These are phyloP conservation scores for Mycena haematopus DNA, from an alignment of 768 basidiomycete genomes.

Conservation along the genomic window DNA sequence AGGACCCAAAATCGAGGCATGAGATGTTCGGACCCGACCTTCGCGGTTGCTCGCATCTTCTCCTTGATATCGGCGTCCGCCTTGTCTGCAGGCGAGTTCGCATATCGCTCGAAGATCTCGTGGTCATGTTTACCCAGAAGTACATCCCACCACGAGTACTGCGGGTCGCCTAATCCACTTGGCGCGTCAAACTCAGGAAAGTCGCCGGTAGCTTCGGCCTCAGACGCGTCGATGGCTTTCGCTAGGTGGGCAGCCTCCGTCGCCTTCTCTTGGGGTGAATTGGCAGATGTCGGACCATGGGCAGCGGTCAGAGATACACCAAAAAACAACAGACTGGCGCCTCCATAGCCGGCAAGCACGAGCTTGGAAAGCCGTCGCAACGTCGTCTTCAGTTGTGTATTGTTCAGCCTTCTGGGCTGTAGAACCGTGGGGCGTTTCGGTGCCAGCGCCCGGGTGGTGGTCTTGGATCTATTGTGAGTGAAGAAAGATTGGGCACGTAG, in stretches of 20 bases:
- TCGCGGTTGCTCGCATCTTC: slow-evolving; percentile 61
- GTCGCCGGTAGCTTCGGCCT: slow-evolving; percentile 65
- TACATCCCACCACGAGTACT: slow-evolving; percentile 86
- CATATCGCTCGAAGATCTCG: slow-evolving; percentile 80
- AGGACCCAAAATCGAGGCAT: slow-evolving; percentile 90
- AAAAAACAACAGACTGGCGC: slow-evolving; percentile 81
- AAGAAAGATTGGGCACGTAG: slow-evolving; percentile 40
- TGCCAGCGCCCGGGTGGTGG: background rate
- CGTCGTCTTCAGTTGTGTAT: slow-evolving; percentile 66
- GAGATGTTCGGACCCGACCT: slow-evolving; percentile 68
- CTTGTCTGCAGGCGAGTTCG: slow-evolving; percentile 37
- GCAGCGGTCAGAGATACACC: slow-evolving; percentile 59
- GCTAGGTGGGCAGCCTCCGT: slow-evolving; percentile 69
- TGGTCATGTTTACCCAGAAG: slow-evolving; percentile 81
- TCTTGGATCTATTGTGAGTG: slow-evolving; percentile 19
- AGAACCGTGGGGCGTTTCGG: slow-evolving; percentile 15
- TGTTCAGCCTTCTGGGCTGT: slow-evolving; percentile 34
- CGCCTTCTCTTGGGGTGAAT: slow-evolving; percentile 49
- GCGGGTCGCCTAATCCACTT: slow-evolving; percentile 33
- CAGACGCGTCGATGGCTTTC: slow-evolving; percentile 72
- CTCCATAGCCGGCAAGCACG: slow-evolving; percentile 85
- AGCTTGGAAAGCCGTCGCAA: slow-evolving; percentile 84
- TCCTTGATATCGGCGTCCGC: slow-evolving; percentile 44
- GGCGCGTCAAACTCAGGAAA: slow-evolving; percentile 32
- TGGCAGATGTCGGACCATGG: slow-evolving; percentile 34